phyloP scores from a whole-genome alignment of 192 early-diverging fungal species.

The Radiomyces spectabilis region DNA sequence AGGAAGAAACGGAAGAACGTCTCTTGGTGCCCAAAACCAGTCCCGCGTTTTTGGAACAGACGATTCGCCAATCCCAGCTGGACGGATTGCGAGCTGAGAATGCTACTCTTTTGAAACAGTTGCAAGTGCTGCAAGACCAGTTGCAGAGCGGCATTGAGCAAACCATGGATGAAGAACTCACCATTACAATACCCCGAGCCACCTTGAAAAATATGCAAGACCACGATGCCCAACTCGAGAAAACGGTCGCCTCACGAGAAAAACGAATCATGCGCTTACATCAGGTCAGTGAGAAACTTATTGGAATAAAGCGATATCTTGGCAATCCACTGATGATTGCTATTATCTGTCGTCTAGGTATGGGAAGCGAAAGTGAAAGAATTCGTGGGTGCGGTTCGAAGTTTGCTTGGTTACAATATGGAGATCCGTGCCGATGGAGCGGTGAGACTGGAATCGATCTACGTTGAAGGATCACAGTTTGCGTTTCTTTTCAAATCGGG shows the following conservation, averaged over 20 bases:
- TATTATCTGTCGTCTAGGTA: constrained; percentile 28
- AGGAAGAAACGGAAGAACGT: constrained; percentile 6
- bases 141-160: constrained; percentile 6
- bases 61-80: constrained; percentile 62
- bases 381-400: constrained; percentile 65
- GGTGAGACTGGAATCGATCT: constrained; percentile 71
- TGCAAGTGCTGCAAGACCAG: constrained; percentile 19
- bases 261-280: constrained; percentile 62
- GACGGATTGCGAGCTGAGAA: constrained; percentile 67
- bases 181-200: constrained; percentile 37
- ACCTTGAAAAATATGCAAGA: constrained; percentile 48
- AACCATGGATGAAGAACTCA: constrained; percentile 1
- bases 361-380: constrained; percentile 63
- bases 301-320: neutral
- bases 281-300: too few relatives aligned
- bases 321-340: neutral
- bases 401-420: constrained; percentile 63
- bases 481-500: constrained; percentile 67
- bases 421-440: constrained; percentile 63
- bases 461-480: constrained; percentile 48
- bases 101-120: constrained; percentile 35
- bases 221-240: constrained; percentile 44
- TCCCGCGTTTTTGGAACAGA: constrained; percentile 57
- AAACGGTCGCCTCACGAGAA: constrained; percentile 51
- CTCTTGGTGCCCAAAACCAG: constrained; percentile 73